These are phyloP conservation scores for Suhomyces terraborum DNA, from an alignment of 1,139 yeast species.

Conservation along the genomic window DNA sequence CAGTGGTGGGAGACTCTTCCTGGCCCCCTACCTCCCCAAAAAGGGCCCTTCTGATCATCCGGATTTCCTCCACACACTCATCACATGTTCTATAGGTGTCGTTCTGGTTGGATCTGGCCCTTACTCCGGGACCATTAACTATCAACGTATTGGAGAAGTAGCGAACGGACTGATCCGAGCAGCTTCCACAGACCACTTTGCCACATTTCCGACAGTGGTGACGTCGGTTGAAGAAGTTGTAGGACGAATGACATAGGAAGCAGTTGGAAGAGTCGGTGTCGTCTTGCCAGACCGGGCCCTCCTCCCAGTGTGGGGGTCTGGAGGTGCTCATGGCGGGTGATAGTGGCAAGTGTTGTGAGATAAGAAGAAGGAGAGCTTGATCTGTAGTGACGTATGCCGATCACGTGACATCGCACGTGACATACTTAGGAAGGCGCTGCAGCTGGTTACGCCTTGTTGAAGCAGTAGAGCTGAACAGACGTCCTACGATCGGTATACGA, in stretches of 20 bases:
- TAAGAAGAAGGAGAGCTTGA: no score
- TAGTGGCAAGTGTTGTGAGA: no score
- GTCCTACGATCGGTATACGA: no score
- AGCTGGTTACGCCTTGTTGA: no score
- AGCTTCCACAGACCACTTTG: conserved; percentile 66
- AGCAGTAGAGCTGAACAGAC: no score
- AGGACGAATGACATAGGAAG: conserved; percentile 56
- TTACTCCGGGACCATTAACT: conserved; percentile 31
- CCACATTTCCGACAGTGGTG: conserved; percentile 95
- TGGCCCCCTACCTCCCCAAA: conserved; percentile 20
- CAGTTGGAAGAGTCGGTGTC: conserved; percentile 67
- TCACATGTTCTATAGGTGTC: conserved; percentile 67
- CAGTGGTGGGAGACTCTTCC: not conserved
- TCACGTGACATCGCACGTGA: no score
- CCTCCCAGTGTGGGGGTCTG: conserved; percentile 2
- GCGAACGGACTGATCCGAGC: conserved; percentile 53
- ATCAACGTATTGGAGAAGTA: conserved; percentile 46
- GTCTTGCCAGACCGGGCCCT: conserved; percentile 64
- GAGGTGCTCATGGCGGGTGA: conserved; percentile 1
- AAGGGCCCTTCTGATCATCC: conserved; percentile 54
- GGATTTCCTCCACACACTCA: conserved; percentile 63
- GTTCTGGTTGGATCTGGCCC: conserved; percentile 27
- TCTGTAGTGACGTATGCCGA: no score
- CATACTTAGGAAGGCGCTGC: no score
- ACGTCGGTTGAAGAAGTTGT: conserved; percentile 70